Evolutionary conservation across 1,139 yeast species (phyloP).

Genomic region (Hemisphaericaspora lyxosophila): DNA sequence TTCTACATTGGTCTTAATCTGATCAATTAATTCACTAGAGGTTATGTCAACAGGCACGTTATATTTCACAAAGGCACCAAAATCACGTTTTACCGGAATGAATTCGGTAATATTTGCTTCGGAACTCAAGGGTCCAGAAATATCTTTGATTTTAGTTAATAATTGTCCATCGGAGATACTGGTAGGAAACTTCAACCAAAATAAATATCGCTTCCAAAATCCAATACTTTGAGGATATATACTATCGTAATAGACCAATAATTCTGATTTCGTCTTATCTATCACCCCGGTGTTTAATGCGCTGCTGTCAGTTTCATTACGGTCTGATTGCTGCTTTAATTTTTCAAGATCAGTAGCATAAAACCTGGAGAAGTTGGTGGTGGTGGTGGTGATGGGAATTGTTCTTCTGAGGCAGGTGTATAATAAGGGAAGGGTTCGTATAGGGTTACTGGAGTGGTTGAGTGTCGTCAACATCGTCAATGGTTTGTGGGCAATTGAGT

Average conservation of each 20-base stretch:
- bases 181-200: conserved; percentile 20
- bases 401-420: neutral
- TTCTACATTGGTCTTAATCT: conserved; percentile 50
- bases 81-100: conserved; percentile 76
- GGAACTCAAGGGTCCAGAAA: conserved; percentile 35
- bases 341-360: conserved; percentile 30
- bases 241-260: conserved; percentile 40
- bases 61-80: conserved; percentile 89
- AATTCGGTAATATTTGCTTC: conserved; percentile 37
- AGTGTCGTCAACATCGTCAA: no score
- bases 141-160: conserved; percentile 20
- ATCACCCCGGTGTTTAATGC: conserved; percentile 47
- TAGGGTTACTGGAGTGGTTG: no score
- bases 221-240: conserved; percentile 31
- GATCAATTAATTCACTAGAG: conserved; percentile 49
- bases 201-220: conserved; percentile 21
- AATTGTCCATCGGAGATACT: conserved; percentile 19
- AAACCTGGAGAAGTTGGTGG: conserved; percentile 10
- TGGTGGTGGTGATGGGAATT: neutral
- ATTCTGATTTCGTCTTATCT: conserved; percentile 32
- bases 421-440: neutral
- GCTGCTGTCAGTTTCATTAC: conserved; percentile 33
- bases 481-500: no score
- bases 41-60: conserved; percentile 53
- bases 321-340: conserved; percentile 34